Percentiles rank a stretch among this genome's conserved stretches.
These are phyloP conservation scores for Larix kaempferi DNA, from an alignment of 75 land plant species.

Conservation along the genomic window DNA sequence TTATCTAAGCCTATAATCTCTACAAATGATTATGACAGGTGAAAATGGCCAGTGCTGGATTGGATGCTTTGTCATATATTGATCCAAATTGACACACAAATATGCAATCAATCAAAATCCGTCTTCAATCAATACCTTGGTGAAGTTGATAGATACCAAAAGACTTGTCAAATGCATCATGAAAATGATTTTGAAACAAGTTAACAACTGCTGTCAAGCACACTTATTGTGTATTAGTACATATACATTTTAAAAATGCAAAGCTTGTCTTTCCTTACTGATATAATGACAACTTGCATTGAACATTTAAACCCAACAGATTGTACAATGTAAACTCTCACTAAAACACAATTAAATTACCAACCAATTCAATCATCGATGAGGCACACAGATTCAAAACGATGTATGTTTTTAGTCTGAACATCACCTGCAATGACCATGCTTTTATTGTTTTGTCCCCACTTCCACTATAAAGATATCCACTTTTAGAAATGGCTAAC, in stretches of 20 bases:
- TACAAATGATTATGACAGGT: no score
- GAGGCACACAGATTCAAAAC: neutral
- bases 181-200: neutral
- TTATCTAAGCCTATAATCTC: no score
- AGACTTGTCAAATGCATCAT: neutral
- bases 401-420: neutral
- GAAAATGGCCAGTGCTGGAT: no score
- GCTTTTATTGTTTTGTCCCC: constrained; percentile 90
- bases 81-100: no score
- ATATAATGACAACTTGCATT: neutral
- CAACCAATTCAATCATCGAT: neutral
- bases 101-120: no score
- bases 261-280: neutral
- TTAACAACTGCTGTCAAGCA: neutral
- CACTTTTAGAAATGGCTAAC: constrained; percentile 50
- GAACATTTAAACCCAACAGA: neutral
- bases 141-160: no score
- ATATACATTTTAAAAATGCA: neutral
- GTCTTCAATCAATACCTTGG: no score
- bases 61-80: no score
- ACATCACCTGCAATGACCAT: constrained; percentile 77
- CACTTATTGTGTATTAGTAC: neutral
- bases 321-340: neutral
- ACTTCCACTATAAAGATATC: constrained; percentile 81
- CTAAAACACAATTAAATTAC: neutral